phyloP scores from a whole-genome alignment of 192 early-diverging fungal species.

The Coemansia sp. region DNA sequence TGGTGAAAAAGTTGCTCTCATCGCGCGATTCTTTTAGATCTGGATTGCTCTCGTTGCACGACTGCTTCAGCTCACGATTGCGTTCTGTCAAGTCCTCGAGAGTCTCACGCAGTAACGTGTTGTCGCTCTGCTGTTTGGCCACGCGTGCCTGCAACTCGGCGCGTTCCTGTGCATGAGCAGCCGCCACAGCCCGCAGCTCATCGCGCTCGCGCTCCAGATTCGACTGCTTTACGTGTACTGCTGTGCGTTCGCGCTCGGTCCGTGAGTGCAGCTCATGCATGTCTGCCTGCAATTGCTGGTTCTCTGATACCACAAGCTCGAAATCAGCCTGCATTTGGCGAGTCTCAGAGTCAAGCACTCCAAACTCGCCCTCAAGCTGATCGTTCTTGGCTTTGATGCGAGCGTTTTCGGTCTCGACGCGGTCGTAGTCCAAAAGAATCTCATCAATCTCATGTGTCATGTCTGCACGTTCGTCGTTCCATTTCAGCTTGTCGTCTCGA shows the following conservation, averaged over 20 bases:
- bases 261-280: constrained; percentile 4
- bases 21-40: constrained; percentile 21
- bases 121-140: constrained; percentile 7
- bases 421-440: constrained; percentile 7
- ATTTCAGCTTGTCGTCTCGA: background rate
- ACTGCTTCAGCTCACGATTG: constrained; percentile 27
- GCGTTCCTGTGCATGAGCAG: background rate
- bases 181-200: constrained; percentile 3
- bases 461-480: constrained; percentile 9
- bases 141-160: background rate
- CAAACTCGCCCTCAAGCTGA: constrained; percentile 17
- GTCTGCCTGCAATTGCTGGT: constrained; percentile 1
- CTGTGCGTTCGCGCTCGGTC: background rate
- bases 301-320: constrained; percentile 5
- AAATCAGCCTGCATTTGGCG: constrained; percentile 4
- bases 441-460: constrained; percentile 13
- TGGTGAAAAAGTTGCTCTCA: constrained; percentile 27
- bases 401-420: constrained; percentile 22
- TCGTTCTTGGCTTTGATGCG: constrained; percentile 19
- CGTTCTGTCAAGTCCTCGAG: constrained; percentile 29
- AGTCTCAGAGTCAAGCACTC: constrained; percentile 1
- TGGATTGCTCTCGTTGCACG: constrained; percentile 23
- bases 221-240: background rate
- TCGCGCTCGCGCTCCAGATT: constrained; percentile 7
- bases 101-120: constrained; percentile 17